These are phyloP conservation scores for Pneumocystis oryctolagi DNA, from an alignment of 1,139 yeast species.

Conservation along the genomic window DNA sequence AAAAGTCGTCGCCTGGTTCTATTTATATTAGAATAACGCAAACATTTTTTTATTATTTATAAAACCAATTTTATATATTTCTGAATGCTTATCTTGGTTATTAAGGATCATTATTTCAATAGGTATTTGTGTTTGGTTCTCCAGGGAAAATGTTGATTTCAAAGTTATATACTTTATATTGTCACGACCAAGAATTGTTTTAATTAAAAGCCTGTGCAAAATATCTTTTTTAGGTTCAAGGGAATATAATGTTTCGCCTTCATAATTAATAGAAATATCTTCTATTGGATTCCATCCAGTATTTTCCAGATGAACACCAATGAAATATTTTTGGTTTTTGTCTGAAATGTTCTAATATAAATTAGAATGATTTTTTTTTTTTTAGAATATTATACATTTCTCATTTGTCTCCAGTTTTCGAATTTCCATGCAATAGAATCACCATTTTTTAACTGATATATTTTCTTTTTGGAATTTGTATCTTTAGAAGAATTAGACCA, in stretches of 20 bases:
- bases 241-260: constrained; percentile 67
- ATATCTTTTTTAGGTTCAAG: constrained; percentile 48
- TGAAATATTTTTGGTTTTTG: constrained; percentile 6
- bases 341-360: constrained; percentile 2
- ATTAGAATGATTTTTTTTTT: neutral
- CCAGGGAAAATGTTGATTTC: constrained; percentile 57
- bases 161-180: constrained; percentile 63
- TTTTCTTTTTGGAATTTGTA: constrained; percentile 18
- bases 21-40: constrained; percentile 6
- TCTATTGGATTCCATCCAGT: constrained; percentile 42
- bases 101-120: constrained; percentile 33
- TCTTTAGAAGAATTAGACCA: constrained; percentile 45
- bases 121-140: constrained; percentile 55
- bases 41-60: constrained; percentile 5
- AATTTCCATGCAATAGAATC: constrained; percentile 70
- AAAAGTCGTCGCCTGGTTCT: constrained; percentile 38
- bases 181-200: constrained; percentile 53
- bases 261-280: constrained; percentile 54
- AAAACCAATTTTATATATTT: constrained; percentile 14
- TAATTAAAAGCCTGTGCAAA: constrained; percentile 63
- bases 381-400: constrained; percentile 29
- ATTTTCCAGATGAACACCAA: constrained; percentile 27
- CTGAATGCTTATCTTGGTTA: constrained; percentile 16
- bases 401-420: constrained; percentile 84
- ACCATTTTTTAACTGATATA: constrained; percentile 33